Evolutionary conservation across 108 stramenopile genomes (phyloP), one percentile per base, ranked within the genome.

Genomic region (Skeletonema tropicum): DNA sequence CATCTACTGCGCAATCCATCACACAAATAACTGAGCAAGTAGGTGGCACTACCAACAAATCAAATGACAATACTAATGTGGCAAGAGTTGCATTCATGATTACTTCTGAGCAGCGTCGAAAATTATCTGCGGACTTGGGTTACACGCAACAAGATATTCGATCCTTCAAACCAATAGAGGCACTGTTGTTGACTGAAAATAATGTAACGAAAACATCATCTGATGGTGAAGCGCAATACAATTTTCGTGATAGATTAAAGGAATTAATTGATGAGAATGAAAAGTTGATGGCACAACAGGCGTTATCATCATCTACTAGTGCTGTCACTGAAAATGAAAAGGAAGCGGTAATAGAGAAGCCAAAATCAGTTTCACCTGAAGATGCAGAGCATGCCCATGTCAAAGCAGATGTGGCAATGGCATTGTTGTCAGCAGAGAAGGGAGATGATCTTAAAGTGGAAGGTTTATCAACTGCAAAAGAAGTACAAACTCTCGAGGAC

Each of bases 51-150:
- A 3, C 42, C 42, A 15, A 4, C 15, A 45, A 45, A n/a, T 12
- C 38, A 39, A 19, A 14, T 17, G 10, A 41, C 26, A 55, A 23
- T 26, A 39, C n/a, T n/a, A 62, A 63, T n/a, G 58, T 45, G 6
- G 78, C 78, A 26, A 25, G 62, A 32, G 57, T 79, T 19, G 78
- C 78, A n/a, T 79, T 79, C 59, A 73, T 79, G 73, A 79, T 79
- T 33, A 79, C 78, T 26, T 60, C 72, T 2, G 78, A 73, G 29
- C 80, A 81, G 60, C 71, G 80, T 8, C 80, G 65, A 23, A 36
- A 48, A 12, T 32, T 76, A 7, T 67, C 64, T 6, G 60, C n/a
- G 23, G 55, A 70, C 13, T 55, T 81, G 55, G 80, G 80, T 30
- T 81, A 81, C 52, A 59, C 57, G 5, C 21, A 69, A 15, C 60